Evolutionary conservation across 257 asterid species (phyloP).

Genomic region (Solanum lycopersicoides): DNA sequence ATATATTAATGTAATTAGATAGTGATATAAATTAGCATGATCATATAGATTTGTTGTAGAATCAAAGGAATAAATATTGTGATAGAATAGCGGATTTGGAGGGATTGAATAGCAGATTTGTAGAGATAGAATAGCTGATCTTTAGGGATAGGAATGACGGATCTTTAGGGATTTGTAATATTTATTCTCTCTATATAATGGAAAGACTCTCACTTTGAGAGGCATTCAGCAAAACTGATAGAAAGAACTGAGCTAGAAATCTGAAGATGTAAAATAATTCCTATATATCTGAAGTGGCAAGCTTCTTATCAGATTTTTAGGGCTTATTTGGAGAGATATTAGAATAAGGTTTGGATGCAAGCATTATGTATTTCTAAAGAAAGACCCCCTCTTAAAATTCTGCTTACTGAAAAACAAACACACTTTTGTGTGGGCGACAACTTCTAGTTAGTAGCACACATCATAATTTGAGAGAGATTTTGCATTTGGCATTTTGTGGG

Average conservation of each 20-base stretch:
- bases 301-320: neutral
- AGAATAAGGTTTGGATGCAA: neutral
- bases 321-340: neutral
- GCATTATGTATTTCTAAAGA: neutral
- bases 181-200: too few relatives aligned
- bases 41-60: too few relatives aligned
- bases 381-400: neutral
- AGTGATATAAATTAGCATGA: too few relatives aligned
- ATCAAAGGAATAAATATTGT: too few relatives aligned
- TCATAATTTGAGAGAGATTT: neutral
- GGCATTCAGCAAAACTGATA: too few relatives aligned
- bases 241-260: neutral
- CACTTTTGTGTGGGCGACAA: neutral
- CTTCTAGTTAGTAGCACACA: neutral
- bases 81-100: too few relatives aligned
- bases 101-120: too few relatives aligned
- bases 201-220: too few relatives aligned
- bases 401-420: neutral
- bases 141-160: too few relatives aligned
- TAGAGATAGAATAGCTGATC: too few relatives aligned
- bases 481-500: neutral
- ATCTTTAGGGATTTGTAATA: too few relatives aligned
- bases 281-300: neutral
- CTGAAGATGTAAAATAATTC: neutral
- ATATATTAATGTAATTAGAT: too few relatives aligned